Conservation (phyloP, 2,329 filamentous ascomycete species). For the Diaporthe vaccinii region DNA sequence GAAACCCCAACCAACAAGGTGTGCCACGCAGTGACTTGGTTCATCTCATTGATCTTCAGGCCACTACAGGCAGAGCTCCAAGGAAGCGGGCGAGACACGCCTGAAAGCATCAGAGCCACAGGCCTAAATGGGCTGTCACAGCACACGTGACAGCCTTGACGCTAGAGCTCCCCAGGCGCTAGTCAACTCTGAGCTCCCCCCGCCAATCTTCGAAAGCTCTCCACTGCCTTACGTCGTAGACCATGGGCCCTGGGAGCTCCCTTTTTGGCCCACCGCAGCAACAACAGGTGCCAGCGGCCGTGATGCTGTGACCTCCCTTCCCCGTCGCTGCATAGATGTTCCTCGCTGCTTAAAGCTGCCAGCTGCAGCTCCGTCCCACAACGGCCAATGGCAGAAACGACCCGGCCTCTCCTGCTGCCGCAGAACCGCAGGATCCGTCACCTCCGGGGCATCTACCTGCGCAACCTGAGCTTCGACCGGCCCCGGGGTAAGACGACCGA, state of each 20-base stretch:
- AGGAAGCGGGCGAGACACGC: neutral
- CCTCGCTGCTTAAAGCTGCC: slow-evolving; percentile 35
- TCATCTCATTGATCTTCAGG: neutral
- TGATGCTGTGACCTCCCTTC: neutral
- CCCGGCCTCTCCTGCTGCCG: slow-evolving; percentile 67
- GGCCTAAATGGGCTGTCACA: neutral
- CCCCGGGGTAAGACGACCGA: slow-evolving; percentile 75
- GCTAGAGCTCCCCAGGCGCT: slow-evolving; percentile 4
- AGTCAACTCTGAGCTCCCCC: neutral
- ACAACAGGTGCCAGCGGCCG: neutral
- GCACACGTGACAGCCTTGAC: slow-evolving; percentile 1
- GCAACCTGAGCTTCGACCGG: slow-evolving; percentile 81
- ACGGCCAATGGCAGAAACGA: slow-evolving; percentile 49
- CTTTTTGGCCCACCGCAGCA: neutral
- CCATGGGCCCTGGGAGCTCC: neutral
- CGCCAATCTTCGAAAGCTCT: neutral
- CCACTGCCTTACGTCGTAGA: neutral
- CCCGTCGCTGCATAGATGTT: slow-evolving; percentile 32
- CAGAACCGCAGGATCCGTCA: slow-evolving; percentile 92
- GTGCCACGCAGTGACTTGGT: neutral
- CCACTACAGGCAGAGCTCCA: neutral
- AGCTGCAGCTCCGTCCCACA: slow-evolving; percentile 24
- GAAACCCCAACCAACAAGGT: neutral
- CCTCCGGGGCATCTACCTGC: slow-evolving; percentile 86
- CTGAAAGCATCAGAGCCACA: neutral